phyloP scores from a whole-genome alignment of 2,329 filamentous ascomycete species.

The Colletotrichum sp. region DNA sequence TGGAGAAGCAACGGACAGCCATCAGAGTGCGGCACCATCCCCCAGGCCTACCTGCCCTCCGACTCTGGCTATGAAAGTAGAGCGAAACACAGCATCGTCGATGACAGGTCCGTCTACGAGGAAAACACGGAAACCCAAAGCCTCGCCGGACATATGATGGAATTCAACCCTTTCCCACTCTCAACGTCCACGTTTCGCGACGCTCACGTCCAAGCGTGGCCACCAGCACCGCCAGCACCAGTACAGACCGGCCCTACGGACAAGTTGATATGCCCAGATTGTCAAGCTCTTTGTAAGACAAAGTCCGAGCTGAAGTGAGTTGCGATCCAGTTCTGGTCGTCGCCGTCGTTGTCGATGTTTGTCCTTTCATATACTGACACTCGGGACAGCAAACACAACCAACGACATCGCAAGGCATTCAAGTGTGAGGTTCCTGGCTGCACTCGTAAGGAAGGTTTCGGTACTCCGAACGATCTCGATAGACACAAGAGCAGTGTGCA shows the following conservation, averaged over 20 bases:
- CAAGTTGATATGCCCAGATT: slow-evolving; percentile 40
- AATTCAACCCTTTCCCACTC: slow-evolving; percentile 26
- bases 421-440: slow-evolving; percentile 66
- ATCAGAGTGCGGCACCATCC: slow-evolving; percentile 44
- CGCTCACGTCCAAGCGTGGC: not conserved
- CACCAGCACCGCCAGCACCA: not conserved
- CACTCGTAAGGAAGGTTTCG: slow-evolving; percentile 69
- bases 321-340: not conserved
- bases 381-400: slow-evolving; percentile 70
- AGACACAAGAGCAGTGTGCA: slow-evolving; percentile 80
- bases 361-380: slow-evolving; percentile 23
- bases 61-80: slow-evolving; percentile 55
- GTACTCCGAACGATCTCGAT: slow-evolving; percentile 81
- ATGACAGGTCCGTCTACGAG: slow-evolving; percentile 47
- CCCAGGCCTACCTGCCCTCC: slow-evolving; percentile 33
- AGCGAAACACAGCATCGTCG: slow-evolving; percentile 45
- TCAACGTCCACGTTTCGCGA: not conserved
- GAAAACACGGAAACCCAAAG: slow-evolving; percentile 46
- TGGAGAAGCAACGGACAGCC: slow-evolving; percentile 31
- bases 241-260: slow-evolving; percentile 16
- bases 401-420: slow-evolving; percentile 72
- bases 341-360: not conserved
- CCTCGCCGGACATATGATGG: slow-evolving; percentile 37
- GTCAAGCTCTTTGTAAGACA: slow-evolving; percentile 49
- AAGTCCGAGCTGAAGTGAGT: slow-evolving; percentile 62